Base-by-base conservation (phyloP, 208 protist species). In the Trypanosoma brucei region DNA sequence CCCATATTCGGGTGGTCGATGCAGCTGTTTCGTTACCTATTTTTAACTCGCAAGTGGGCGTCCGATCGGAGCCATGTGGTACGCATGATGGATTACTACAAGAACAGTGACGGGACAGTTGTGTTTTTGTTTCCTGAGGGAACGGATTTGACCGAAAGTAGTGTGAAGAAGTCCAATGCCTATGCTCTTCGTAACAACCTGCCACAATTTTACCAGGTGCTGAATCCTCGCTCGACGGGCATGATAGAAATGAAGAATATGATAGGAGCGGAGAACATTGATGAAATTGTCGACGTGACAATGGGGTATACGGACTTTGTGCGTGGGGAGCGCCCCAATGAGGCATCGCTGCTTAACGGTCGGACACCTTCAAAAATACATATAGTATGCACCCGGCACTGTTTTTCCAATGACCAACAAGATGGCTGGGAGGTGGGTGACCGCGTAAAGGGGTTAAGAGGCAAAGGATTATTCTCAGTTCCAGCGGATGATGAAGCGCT, bases 121-220 rank as follows among this genome's bases (percentile, higher is more conserved):
- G 72, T 94, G 38, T 51, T 94, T 45, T 78, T 96, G 40, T 96
- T 91, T 67, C 91, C 91, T 0, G 87, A 96, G 52, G 91, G 91
- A 42, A 94, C 91, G 2, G 87, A 96, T 65, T 62, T 96, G 38
- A 91, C 85, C 42, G 58, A 62, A 45, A 83, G 68, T 42, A 92
- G 83, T 68, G 52, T 94, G 13, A 74, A 62, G 50, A 83, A 78
- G 54, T 87, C 83, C 5, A 73, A 86, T 40, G 72, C 65, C 7
- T 96, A 78, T 49, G 87, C 91, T 13, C 55, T 45, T 9, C 52
- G 75, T 57, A 65, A 84, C 0, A 65, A 66, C 14, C 65, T 92
- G 42, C 87, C 83, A 3, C 60, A 67, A 53, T 93, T 91, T 58
- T 59, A 72, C 45, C 72, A 91, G 60, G 91, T 96, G 14, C 71